These are phyloP conservation scores for Curvularia eragrostidis DNA, from an alignment of 2,329 filamentous ascomycete genomes.

Conservation along the genomic window DNA sequence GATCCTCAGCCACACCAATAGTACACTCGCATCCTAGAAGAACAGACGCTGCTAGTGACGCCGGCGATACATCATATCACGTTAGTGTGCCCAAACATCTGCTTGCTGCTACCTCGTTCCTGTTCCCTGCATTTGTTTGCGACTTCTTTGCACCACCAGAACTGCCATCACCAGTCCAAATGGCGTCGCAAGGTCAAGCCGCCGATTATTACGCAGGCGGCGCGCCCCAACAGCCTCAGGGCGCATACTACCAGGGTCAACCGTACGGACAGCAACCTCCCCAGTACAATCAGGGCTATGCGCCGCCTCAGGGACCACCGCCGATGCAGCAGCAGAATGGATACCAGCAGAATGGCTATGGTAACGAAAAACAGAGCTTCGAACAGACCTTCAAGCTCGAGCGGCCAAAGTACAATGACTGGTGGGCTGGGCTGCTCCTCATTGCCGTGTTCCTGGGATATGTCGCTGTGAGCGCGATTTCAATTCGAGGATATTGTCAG, in stretches of 20 bases:
- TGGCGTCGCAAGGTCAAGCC: constrained; percentile 48
- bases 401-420: constrained; percentile 85
- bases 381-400: constrained; percentile 83
- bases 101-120: constrained; percentile 5
- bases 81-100: constrained; percentile 13
- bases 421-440: constrained; percentile 85
- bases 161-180: constrained; percentile 18
- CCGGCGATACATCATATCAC: constrained; percentile 18
- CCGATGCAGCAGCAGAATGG: constrained; percentile 30
- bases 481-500: constrained; percentile 72
- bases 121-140: constrained; percentile 4
- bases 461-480: constrained; percentile 75
- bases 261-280: constrained; percentile 37
- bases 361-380: constrained; percentile 63
- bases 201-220: constrained; percentile 49
- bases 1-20: constrained; percentile 27
- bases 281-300: constrained; percentile 43
- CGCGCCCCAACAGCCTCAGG: constrained; percentile 30
- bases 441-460: constrained; percentile 75
- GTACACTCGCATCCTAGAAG: constrained; percentile 5
- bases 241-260: constrained; percentile 35
- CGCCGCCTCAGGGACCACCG: constrained; percentile 35
- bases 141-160: constrained; percentile 2
- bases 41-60: constrained; percentile 18
- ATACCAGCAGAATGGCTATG: constrained; percentile 38